phyloP scores from a whole-genome alignment of 176 grass and related monocot genomes.

The Hyparrhenia diplandra region DNA sequence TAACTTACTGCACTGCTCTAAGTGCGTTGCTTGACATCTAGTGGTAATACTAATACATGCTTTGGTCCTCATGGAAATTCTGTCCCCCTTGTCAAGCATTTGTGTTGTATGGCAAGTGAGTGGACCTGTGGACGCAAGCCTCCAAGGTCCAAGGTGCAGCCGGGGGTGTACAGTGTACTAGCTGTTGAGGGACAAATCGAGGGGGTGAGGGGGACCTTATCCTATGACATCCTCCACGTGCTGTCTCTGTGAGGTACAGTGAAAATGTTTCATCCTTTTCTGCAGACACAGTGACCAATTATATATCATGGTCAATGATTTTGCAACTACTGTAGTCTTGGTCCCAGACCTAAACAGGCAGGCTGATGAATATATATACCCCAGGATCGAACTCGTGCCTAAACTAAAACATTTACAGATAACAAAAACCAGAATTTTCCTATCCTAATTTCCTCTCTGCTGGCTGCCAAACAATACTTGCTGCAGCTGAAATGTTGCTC shows the following conservation, averaged over 20 bases:
- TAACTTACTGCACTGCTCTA: no score
- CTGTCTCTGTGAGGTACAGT: neutral
- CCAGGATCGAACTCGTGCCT: no score
- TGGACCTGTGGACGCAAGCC: no score
- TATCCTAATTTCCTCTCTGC: neutral
- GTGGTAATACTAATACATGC: no score
- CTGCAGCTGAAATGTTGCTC: neutral
- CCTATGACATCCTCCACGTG: neutral
- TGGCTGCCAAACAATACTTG: neutral
- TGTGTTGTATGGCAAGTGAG: no score
- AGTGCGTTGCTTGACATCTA: no score
- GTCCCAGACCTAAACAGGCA: no score
- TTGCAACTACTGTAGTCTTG: no score
- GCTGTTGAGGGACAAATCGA: neutral
- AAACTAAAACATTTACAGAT: no score
- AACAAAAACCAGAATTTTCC: neutral
- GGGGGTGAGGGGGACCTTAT: conserved; percentile 5
- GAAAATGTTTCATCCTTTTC: neutral
- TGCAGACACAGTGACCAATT: neutral
- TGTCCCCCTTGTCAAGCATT: no score
- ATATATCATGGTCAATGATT: neutral
- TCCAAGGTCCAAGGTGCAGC: conserved; percentile 10
- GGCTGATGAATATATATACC: no score
- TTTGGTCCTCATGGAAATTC: neutral
- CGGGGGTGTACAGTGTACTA: no score